Percentiles rank a stretch among this genome's conserved stretches.
phyloP scores from a whole-genome alignment of 305 asterid genomes.

The Fraxinus angustifolia region DNA sequence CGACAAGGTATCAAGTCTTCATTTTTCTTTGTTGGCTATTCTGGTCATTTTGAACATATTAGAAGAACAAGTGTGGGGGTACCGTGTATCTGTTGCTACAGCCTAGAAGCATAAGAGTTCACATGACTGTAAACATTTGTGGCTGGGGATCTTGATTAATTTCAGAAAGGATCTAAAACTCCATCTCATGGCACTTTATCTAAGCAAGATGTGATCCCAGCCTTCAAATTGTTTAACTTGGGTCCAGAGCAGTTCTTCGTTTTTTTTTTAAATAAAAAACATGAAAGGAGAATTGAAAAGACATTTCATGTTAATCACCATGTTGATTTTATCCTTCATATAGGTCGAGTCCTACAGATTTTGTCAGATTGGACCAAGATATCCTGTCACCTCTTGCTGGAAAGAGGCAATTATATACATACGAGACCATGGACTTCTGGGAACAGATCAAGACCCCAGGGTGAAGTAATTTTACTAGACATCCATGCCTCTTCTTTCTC shows the following conservation, averaged over 20 bases:
- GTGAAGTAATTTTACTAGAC: constrained; percentile 31
- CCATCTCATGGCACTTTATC: neutral
- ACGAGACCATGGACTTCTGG: constrained; percentile 77
- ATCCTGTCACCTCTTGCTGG: constrained; percentile 87
- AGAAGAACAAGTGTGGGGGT: neutral
- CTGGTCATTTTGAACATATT: neutral
- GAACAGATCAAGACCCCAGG: constrained; percentile 88
- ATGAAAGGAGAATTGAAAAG: constrained; percentile 8
- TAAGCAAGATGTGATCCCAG: neutral
- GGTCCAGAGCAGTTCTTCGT: neutral
- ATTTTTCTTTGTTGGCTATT: neutral
- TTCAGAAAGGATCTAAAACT: neutral
- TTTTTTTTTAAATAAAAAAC: neutral
- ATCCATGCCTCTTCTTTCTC: constrained; percentile 5
- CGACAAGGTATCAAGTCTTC: constrained; percentile 44
- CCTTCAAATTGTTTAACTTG: neutral
- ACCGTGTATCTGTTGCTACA: neutral
- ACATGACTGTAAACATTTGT: neutral
- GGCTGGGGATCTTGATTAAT: neutral
- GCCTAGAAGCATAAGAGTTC: neutral
- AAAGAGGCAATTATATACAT: constrained; percentile 62
- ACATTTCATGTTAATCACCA: constrained; percentile 12
- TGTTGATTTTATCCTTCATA: constrained; percentile 27
- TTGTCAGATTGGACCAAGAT: constrained; percentile 84
- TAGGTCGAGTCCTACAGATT: constrained; percentile 69